phyloP scores from a whole-genome alignment of 306 rosid genomes.

The Lotus japonicus region DNA sequence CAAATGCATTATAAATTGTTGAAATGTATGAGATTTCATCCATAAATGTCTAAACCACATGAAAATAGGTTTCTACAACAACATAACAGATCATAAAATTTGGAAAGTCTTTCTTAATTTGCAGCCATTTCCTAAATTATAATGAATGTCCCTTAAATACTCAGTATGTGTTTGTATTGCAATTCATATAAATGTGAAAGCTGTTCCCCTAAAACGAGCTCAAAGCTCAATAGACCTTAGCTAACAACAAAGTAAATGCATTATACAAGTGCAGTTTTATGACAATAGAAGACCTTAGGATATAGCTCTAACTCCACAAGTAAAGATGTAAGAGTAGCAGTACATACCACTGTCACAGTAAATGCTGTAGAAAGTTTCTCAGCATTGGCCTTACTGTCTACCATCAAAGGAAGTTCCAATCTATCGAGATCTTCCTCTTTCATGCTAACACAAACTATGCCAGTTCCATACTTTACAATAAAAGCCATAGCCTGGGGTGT shows the following conservation, averaged over 20 bases:
- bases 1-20: conserved; percentile 16
- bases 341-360: conserved; percentile 79
- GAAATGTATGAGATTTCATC: conserved; percentile 10
- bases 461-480: conserved; percentile 84
- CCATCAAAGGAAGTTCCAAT: conserved; percentile 81
- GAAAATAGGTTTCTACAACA: conserved; percentile 2
- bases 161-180: not conserved
- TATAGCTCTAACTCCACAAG: not conserved
- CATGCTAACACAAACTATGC: conserved; percentile 86
- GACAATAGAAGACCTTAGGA: not conserved
- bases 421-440: conserved; percentile 71
- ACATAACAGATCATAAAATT: not conserved
- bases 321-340: not conserved
- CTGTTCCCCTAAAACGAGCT: no score
- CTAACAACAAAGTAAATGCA: conserved; percentile 16
- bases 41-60: not conserved
- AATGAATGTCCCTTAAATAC: not conserved
- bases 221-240: no score
- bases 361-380: conserved; percentile 78
- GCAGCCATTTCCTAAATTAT: not conserved
- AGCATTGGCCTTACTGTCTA: conserved; percentile 58
- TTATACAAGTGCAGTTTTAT: conserved; percentile 11
- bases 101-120: not conserved
- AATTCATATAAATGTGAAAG: no score
- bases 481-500: conserved; percentile 97